Conservation (phyloP, 1,284 basidiomycete species). For the Leccinum solheimii region DNA sequence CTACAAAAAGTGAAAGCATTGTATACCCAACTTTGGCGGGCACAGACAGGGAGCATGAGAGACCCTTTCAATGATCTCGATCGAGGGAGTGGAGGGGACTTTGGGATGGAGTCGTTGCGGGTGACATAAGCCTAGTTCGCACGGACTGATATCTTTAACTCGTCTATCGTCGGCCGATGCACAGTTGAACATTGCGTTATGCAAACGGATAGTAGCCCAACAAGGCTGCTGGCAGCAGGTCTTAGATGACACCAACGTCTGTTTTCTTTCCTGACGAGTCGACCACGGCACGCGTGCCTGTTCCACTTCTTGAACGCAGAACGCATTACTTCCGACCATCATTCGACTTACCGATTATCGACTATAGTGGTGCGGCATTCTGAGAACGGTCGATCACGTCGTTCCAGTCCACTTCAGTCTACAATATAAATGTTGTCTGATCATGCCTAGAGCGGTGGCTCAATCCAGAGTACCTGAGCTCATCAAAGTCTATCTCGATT, state of each 20-base stretch:
- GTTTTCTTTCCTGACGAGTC: neutral
- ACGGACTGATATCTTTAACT: neutral
- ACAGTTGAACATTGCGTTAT: neutral
- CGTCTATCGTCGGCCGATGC: neutral
- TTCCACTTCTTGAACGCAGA: neutral
- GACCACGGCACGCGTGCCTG: no score
- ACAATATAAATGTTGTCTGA: neutral
- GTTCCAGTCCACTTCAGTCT: neutral
- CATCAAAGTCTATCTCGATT: neutral
- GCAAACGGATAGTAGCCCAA: neutral
- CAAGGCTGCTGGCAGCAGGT: neutral
- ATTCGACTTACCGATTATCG: no score
- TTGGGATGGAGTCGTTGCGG: constrained; percentile 46
- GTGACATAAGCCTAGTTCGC: constrained; percentile 35
- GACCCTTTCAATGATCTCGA: constrained; percentile 73
- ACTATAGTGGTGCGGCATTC: neutral
- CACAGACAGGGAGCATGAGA: constrained; percentile 68
- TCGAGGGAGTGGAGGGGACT: constrained; percentile 50
- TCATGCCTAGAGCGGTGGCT: neutral
- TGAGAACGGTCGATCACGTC: neutral
- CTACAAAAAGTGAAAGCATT: constrained; percentile 67
- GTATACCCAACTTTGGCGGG: constrained; percentile 63
- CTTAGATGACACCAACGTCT: neutral
- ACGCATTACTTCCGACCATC: neutral
- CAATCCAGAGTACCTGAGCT: neutral